These are phyloP conservation scores for Phytophthora lateralis DNA, from an alignment of 352 stramenopile genomes.

Conservation along the genomic window DNA sequence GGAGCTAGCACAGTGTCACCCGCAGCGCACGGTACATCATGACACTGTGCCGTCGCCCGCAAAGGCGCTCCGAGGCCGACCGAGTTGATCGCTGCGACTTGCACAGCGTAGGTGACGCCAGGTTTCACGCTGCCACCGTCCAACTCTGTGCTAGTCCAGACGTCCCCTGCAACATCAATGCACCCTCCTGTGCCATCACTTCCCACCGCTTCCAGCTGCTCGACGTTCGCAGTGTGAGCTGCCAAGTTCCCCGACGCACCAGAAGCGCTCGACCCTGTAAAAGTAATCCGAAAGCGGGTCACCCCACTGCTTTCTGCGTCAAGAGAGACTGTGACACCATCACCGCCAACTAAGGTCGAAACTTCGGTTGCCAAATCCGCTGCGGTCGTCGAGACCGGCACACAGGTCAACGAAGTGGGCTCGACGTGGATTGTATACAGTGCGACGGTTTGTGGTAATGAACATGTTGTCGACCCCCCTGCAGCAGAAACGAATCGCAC, in stretches of 20 bases:
- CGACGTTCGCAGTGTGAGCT: conserved; percentile 34
- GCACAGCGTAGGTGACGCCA: conserved; percentile 90
- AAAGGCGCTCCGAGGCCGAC: conserved; percentile 73
- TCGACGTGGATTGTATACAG: conserved; percentile 59
- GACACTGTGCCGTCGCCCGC: conserved; percentile 48
- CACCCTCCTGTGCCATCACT: conserved; percentile 67
- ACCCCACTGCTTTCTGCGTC: conserved; percentile 46
- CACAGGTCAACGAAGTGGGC: conserved; percentile 49
- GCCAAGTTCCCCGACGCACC: conserved; percentile 25
- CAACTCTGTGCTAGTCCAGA: conserved; percentile 75
- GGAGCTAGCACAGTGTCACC: conserved; percentile 46
- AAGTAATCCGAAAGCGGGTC: conserved; percentile 87
- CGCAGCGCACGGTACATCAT: conserved; percentile 61
- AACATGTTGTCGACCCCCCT: conserved; percentile 28
- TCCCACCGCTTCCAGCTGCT: conserved; percentile 52
- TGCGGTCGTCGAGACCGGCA: conserved; percentile 42
- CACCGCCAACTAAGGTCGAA: conserved; percentile 54
- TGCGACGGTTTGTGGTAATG: conserved; percentile 41
- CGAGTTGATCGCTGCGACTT: conserved; percentile 88
- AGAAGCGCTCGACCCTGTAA: conserved; percentile 75
- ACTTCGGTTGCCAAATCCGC: conserved; percentile 39
- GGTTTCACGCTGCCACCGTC: conserved; percentile 79
- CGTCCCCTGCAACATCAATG: conserved; percentile 48
- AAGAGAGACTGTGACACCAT: conserved; percentile 51
- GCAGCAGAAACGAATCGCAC: conserved; percentile 35